Conservation (phyloP, 305 asterid genomes). For the Solanum chacoense region DNA sequence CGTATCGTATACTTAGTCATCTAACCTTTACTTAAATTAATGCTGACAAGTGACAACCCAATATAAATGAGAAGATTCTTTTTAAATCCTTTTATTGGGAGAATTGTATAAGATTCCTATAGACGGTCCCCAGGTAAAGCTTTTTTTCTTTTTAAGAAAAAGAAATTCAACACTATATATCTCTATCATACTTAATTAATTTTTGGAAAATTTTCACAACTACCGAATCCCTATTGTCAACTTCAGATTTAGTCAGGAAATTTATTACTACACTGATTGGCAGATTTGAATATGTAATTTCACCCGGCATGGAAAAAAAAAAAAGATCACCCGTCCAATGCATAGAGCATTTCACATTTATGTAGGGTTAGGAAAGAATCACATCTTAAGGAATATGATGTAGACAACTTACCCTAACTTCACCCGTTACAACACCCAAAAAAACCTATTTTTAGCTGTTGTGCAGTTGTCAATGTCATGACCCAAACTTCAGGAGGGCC, state of each 20-base stretch:
- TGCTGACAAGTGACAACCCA: background rate
- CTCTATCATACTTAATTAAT: background rate
- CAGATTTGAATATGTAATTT: background rate
- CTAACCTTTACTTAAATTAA: background rate
- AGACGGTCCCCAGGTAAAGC: background rate
- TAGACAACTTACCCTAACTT: no score
- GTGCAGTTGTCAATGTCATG: background rate
- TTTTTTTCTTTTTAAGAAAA: background rate
- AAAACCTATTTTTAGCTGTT: background rate
- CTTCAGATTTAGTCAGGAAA: background rate
- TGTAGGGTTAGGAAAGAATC: rapidly evolving
- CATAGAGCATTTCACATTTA: rapidly evolving
- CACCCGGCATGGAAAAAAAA: background rate
- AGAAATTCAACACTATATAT: background rate
- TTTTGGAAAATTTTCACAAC: background rate
- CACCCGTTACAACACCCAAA: background rate
- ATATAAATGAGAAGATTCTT: background rate
- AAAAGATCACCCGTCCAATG: background rate
- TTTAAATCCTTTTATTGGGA: background rate
- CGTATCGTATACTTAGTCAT: background rate
- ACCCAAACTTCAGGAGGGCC: background rate
- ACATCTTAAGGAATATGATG: no score
- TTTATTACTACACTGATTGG: background rate
- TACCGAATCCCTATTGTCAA: background rate
- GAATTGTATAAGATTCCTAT: background rate